A percentile compares a stretch with the other conserved stretches of the same genome.
Conservation (phyloP, 2,329 filamentous ascomycete species). For the Cladorrhinum sp. region DNA sequence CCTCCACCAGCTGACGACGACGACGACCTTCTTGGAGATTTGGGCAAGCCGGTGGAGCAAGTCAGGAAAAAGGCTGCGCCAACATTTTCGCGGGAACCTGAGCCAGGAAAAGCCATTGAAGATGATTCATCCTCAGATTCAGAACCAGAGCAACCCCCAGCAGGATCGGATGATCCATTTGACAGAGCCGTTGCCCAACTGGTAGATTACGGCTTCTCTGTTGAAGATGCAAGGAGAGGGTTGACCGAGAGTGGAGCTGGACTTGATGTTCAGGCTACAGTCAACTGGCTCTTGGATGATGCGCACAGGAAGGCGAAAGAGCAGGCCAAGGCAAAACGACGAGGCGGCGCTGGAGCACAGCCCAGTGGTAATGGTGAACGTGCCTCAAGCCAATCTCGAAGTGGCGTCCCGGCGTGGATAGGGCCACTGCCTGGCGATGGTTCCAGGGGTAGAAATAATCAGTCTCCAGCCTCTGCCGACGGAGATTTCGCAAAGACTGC, state of each 20-base stretch:
- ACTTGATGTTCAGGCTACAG: conserved; percentile 78
- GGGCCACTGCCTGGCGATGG: conserved; percentile 42
- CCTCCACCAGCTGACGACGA: conserved; percentile 46
- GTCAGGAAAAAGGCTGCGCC: conserved; percentile 37
- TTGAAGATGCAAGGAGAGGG: conserved; percentile 77
- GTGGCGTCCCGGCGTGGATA: conserved; percentile 58
- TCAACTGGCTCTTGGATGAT: conserved; percentile 86
- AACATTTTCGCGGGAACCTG: conserved; percentile 36
- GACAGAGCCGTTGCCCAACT: conserved; percentile 83
- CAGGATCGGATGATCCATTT: conserved; percentile 56
- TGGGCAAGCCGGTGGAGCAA: conserved; percentile 63
- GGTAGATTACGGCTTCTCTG: conserved; percentile 90
- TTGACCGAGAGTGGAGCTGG: conserved; percentile 77
- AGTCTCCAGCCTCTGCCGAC: conserved; percentile 48
- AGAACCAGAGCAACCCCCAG: conserved; percentile 39
- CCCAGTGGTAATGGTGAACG: conserved; percentile 18
- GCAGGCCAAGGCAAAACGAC: conserved; percentile 62
- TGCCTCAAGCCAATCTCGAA: conserved; percentile 33
- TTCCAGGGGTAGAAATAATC: conserved; percentile 50
- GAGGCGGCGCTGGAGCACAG: conserved; percentile 35
- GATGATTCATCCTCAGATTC: conserved; percentile 45
- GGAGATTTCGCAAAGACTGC: conserved; percentile 76
- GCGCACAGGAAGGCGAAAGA: conserved; percentile 81
- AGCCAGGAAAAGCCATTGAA: conserved; percentile 57
- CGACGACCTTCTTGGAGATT: conserved; percentile 63